Evolutionary conservation across 2,329 filamentous ascomycete genomes (phyloP), one percentile per base, ranked within the genome.

Genomic region (Kalmusia sp.): DNA sequence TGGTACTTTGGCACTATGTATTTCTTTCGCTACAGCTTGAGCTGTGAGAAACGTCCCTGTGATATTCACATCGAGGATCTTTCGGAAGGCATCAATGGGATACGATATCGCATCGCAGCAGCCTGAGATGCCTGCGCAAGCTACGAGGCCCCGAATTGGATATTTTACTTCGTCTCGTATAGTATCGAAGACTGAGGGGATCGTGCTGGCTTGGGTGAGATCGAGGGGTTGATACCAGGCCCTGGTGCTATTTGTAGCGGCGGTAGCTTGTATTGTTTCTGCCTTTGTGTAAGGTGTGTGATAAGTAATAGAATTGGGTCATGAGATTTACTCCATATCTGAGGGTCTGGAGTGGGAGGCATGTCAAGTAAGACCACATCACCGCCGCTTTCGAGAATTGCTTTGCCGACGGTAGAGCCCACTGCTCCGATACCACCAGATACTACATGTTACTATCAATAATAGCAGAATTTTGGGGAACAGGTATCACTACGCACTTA

Each of bases 51-150:
- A 75, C 4, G 70, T 72, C 5, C 74, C 73, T n/a, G 69, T 63
- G 1, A 73, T 65, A 40, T 77, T 76, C 34, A 75, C 67, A 41
- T 75, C 68, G 9, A 76, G 53, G 22, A 77, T 69, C 25, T 66
- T 67, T 5, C 69, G 62, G 54, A 75, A 74, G 14, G 69, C 63
- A 11, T 64, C 57, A 17, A 63, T 54, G 2, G 68, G 62, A 45
- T 76, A 76, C 31, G 69, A 65, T 6, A 69, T 58, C 6, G 71
- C 73, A 47, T 70, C 65, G 50, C 58, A 62, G 38, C 68, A 66
- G 28, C 64, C 66, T 2, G 67, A 68, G 17, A 70, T 69, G 8
- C 65, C 68, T 3, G 69, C 66, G 19, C 64, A 67, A 4, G 63
- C 59, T 11, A 71, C 61, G 7, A 70, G 52, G 12, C 67, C 67